These are phyloP conservation scores for Schwanniomyces sp. DNA, from an alignment of 805 yeast species.

Conservation along the genomic window DNA sequence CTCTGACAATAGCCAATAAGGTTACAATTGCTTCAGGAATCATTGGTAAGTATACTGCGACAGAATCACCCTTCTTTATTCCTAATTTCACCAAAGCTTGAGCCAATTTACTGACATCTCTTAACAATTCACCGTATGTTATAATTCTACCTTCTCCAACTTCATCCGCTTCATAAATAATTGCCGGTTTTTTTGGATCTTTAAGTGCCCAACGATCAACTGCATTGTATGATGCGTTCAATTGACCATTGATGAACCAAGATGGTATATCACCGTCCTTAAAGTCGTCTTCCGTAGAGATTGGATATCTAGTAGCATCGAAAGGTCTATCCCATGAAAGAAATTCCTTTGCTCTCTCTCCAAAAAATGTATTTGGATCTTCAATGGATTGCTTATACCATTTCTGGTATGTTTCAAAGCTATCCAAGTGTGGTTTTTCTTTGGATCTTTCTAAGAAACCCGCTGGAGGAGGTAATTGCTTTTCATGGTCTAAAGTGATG, in stretches of 20 bases:
- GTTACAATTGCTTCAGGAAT: slow-evolving; percentile 94
- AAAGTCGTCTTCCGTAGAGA: slow-evolving; percentile 47
- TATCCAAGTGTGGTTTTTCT: slow-evolving; percentile 45
- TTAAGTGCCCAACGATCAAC: slow-evolving; percentile 93
- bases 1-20: slow-evolving; percentile 87
- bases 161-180: slow-evolving; percentile 94
- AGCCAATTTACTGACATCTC: slow-evolving; percentile 83
- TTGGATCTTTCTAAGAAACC: slow-evolving; percentile 46
- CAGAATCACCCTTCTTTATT: slow-evolving; percentile 91
- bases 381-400: slow-evolving; percentile 57
- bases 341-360: slow-evolving; percentile 48
- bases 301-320: slow-evolving; percentile 46
- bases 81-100: slow-evolving; percentile 83
- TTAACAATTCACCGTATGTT: slow-evolving; percentile 83
- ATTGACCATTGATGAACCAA: slow-evolving; percentile 92
- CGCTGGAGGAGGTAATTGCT: slow-evolving; percentile 30
- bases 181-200: slow-evolving; percentile 80
- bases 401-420: slow-evolving; percentile 49
- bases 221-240: slow-evolving; percentile 91
- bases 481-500: slow-evolving; percentile 35
- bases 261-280: slow-evolving; percentile 71
- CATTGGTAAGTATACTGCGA: slow-evolving; percentile 96
- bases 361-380: slow-evolving; percentile 56
- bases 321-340: slow-evolving; percentile 57
- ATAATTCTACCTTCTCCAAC: slow-evolving; percentile 68